Base-by-base conservation (phyloP, 306 rosid species). In the Citrullus colocynthis region DNA sequence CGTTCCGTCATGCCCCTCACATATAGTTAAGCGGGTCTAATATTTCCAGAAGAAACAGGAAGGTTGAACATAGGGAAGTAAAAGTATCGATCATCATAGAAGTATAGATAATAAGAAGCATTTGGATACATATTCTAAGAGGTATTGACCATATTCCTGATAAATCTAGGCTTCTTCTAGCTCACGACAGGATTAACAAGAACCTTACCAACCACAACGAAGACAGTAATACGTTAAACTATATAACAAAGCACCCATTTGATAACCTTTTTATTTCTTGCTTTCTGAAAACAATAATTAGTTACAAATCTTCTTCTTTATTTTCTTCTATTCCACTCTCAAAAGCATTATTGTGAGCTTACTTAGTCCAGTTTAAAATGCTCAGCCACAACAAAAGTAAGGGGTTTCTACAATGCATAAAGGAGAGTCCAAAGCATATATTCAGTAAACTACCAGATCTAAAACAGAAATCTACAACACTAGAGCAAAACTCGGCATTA, bases 1-100 rank as follows among this genome's bases (percentile, higher is more conserved):
- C 28, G 97, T 90, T 66, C 95, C 97, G 61, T 94, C 98, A 42
- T 91, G 90, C 42, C 98, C 98, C 89, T 94, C 97, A 4, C 97
- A 94, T 78, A 94, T 94, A 17, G 98, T 91, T 56, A 94, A 85
- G 55, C 91, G 90, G 54, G 93, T 94, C 98, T 94, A 85, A 48
- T 49, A 30, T 48, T 73, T 73, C 77, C 61, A 73, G 44, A 51
- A 16, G 61, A 20, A 59, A 66, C 39, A 78, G 76, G 75, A 82
- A 41, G 59, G 20, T 78, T 42, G 79, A 77, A 55, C 67, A 48
- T 10, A 51, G 57, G 74, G 16, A 30, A 10, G 30, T 6, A 45
- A 24, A 18, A 63, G 41, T 77, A 52, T 70, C 62, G 24, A 30
- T 49, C 83, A 62, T 5, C 39, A 49, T 4, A 61, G 34, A 45